Base-by-base conservation (phyloP, 495 filamentous ascomycete species). In the Hypoxylon subgilvum region DNA sequence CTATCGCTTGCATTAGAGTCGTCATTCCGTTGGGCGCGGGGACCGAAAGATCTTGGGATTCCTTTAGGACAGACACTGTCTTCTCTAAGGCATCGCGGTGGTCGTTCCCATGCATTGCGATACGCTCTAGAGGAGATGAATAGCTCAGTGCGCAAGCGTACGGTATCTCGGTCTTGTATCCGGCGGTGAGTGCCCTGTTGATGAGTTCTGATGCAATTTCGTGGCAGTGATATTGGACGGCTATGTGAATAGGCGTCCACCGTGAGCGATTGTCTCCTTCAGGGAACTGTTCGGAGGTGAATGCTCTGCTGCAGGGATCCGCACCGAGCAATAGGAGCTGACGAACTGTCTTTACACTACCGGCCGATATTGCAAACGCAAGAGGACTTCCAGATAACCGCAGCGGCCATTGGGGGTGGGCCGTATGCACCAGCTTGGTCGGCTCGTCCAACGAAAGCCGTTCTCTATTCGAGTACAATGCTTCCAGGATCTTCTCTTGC, bases 211-310 rank as follows among this genome's bases (percentile, higher is more conserved):
- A 25, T 9, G 69, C 21, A 14, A 69, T 59, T 35, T 69, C 47
- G 6, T 61, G 23, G 5, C 48, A 48, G 38, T 70, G 68, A 36
- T 63, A 69, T 25, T 61, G 58, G 25, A 67, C 32, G 32, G 69
- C 69, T 34, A 71, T 35, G 32, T 71, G 69, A 21, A 71, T 65
- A 1, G 69, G 61, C 7, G 63, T 65, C 52, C 67, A 61, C 16
- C 4, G 38, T n/a, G 52, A 60, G n/a, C 38, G 48, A 4, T 47
- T 36, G 30, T 50, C 48, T 10, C 6, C 14, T 16, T 52, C 51
- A 9, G 51, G 38, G 18, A 40, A 50, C n/a, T 35, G 46, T 25
- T 28, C 35, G 23, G 42, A 9, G 19, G 52, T 32, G 39, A 40
- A 55, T 32, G 52, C 52, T 47, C n/a, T 46, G 16, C 34, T n/a